Percentiles rank a stretch among this genome's conserved stretches.
These are phyloP conservation scores for Coemansia sp. DNA, from an alignment of 192 early-diverging fungal genomes.

Conservation along the genomic window DNA sequence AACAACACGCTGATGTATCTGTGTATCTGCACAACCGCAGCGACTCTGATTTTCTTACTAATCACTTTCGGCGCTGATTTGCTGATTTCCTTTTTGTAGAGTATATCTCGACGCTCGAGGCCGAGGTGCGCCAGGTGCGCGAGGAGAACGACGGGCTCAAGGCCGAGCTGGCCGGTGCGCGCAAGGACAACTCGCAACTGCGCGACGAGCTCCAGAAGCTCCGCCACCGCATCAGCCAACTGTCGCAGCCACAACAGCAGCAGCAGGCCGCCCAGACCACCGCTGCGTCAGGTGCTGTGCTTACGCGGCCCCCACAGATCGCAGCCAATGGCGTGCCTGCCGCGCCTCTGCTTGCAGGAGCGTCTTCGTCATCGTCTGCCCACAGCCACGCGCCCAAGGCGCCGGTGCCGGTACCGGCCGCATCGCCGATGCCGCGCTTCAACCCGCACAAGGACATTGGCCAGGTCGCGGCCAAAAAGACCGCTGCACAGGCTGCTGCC, in stretches of 20 bases:
- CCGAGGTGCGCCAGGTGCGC: constrained; percentile 54
- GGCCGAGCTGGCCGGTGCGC: constrained; percentile 33
- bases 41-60: constrained; percentile 18
- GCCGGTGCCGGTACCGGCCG: constrained; percentile 1
- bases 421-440: constrained; percentile 23
- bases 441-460: constrained; percentile 46
- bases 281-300: neutral
- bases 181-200: constrained; percentile 35
- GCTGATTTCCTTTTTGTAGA: constrained; percentile 29
- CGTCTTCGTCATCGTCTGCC: neutral
- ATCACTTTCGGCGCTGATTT: neutral
- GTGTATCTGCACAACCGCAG: neutral
- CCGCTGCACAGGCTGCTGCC: neutral
- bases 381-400: no score
- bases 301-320: neutral
- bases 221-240: constrained; percentile 13
- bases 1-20: neutral
- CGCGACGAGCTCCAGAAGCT: constrained; percentile 38
- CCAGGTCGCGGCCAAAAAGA: constrained; percentile 27
- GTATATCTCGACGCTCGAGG: constrained; percentile 61
- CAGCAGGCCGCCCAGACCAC: neutral
- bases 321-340: neutral
- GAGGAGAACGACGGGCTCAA: constrained; percentile 52
- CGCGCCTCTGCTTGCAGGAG: neutral
- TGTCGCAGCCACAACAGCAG: constrained; percentile 2